Evolutionary conservation across 768 basidiomycete species (phyloP).

Genomic region (Dentipellis fragilis): DNA sequence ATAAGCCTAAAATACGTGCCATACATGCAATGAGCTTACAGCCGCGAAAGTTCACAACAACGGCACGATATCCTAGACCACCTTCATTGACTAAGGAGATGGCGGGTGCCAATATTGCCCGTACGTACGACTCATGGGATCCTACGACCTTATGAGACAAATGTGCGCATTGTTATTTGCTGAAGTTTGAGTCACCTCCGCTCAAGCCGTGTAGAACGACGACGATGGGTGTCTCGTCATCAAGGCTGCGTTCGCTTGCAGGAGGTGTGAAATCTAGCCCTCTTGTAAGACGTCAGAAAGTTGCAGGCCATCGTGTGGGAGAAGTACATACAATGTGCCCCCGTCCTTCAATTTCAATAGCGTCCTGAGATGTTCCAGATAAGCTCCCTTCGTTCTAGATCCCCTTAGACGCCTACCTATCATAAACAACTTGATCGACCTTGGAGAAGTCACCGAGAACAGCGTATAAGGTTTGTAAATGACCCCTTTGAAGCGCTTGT

Average conservation of each 20-base stretch:
- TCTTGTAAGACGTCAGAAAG: conserved; percentile 22
- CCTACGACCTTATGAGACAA: conserved; percentile 30
- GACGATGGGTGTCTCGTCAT: conserved; percentile 39
- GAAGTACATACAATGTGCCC: conserved; percentile 46
- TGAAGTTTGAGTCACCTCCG: conserved; percentile 23
- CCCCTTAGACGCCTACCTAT: conserved; percentile 28
- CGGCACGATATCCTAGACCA: conserved; percentile 85
- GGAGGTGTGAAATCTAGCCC: conserved; percentile 59
- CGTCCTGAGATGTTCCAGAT: conserved; percentile 25
- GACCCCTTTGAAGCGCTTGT: conserved; percentile 24
- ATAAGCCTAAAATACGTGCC: neutral
- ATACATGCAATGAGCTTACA: conserved; percentile 37
- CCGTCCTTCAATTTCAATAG: conserved; percentile 45
- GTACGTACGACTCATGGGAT: conserved; percentile 84
- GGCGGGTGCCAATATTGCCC: conserved; percentile 68
- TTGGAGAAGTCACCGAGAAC: conserved; percentile 53
- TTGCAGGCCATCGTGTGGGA: neutral
- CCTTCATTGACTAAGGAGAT: conserved; percentile 62
- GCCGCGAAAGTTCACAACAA: conserved; percentile 88
- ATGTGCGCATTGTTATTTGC: neutral
- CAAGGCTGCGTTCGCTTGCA: conserved; percentile 16
- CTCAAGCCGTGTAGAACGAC: conserved; percentile 43
- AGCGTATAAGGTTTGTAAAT: conserved; percentile 53
- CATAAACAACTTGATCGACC: conserved; percentile 44
- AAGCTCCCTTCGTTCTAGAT: too few species aligned